A percentile compares a stretch with the other conserved stretches of the same genome.
Conservation (phyloP, 257 asterid genomes). For the Coffea eugenioides region DNA sequence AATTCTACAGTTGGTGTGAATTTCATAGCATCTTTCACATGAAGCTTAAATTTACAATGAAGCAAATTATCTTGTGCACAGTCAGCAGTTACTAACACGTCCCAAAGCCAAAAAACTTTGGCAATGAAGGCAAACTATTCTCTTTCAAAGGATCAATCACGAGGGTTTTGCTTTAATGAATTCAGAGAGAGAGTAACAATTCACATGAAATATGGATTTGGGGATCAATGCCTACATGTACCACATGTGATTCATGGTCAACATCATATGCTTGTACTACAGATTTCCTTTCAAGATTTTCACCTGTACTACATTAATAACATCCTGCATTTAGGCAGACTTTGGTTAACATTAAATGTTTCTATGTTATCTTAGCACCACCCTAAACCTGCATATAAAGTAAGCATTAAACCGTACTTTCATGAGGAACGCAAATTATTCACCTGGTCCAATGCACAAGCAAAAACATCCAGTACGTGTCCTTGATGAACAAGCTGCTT, state of each 20-base stretch:
- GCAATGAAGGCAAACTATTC: too few relatives aligned
- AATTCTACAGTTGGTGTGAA: too few relatives aligned
- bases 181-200: not conserved
- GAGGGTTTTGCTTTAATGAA: not conserved
- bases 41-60: too few relatives aligned
- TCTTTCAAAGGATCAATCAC: too few relatives aligned
- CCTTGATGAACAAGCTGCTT: slow-evolving; percentile 98
- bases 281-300: not conserved
- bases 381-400: not conserved
- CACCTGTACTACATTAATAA: not conserved
- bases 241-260: not conserved
- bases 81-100: too few relatives aligned
- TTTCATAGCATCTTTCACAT: too few relatives aligned
- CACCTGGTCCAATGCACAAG: slow-evolving; percentile 99
- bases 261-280: not conserved
- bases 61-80: too few relatives aligned
- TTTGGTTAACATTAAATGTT: not conserved
- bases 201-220: not conserved
- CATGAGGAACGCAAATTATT: slow-evolving; percentile 4
- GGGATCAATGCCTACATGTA: not conserved
- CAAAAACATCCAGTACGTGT: slow-evolving; percentile 91
- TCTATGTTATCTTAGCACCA: not conserved
- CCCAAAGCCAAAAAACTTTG: too few relatives aligned
- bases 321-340: not conserved
- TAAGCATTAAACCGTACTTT: not conserved